Conservation (phyloP, 192 early-diverging fungal species). For the Podila clonocystis region DNA sequence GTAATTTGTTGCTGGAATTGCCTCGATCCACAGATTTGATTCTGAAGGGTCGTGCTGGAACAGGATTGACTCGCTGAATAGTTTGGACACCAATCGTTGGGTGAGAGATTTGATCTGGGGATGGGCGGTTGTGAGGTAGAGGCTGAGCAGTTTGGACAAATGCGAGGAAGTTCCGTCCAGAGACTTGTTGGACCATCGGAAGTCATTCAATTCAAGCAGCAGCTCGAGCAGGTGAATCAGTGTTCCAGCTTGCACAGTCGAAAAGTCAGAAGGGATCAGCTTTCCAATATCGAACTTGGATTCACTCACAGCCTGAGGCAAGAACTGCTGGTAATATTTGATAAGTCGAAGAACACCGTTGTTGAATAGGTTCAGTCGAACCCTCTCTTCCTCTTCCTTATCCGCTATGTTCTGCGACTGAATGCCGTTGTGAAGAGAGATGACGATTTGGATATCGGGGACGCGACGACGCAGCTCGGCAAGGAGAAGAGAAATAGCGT, state of each 20-base stretch:
- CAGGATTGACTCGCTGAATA: constrained; percentile 64
- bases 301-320: constrained; percentile 73
- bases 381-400: constrained; percentile 55
- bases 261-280: constrained; percentile 73
- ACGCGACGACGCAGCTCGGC: constrained; percentile 73
- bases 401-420: constrained; percentile 14
- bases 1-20: constrained; percentile 55
- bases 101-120: constrained; percentile 56
- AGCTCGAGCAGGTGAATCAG: constrained; percentile 71
- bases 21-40: constrained; percentile 64
- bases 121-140: constrained; percentile 61
- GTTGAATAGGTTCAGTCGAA: constrained; percentile 53
- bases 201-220: constrained; percentile 64
- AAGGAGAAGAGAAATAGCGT: constrained; percentile 40
- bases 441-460: constrained; percentile 77
- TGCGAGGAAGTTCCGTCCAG: constrained; percentile 60
- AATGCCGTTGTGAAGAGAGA: constrained; percentile 57
- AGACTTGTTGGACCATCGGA: constrained; percentile 76
- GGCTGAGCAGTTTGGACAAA: constrained; percentile 60
- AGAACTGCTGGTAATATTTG: constrained; percentile 70
- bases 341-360: constrained; percentile 68
- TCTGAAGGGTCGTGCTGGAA: constrained; percentile 69
- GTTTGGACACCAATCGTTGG: constrained; percentile 53
- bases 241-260: constrained; percentile 57
- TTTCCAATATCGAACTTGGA: constrained; percentile 79